Base-by-base conservation (phyloP, 2,329 filamentous ascomycete genomes). In the Hysterium pulicare region DNA sequence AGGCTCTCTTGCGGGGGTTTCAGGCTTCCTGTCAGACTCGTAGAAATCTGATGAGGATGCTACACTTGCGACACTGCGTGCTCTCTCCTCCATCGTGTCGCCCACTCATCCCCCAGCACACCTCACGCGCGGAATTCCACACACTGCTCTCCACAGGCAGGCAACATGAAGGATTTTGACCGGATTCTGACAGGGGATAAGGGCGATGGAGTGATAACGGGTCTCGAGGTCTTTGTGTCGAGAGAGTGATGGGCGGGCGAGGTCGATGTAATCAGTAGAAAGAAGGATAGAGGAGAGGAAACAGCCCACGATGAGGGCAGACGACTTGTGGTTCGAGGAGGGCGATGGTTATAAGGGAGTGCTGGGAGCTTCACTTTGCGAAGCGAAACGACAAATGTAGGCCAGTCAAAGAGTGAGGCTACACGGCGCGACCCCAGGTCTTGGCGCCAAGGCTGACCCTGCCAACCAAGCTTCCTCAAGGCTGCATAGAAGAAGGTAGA, bases 41-140 rank as follows among this genome's bases (percentile, higher is more conserved):
- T 67, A 67, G 46, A 67, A 63, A 51, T 67, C 62, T 42, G 61
- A 51, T 24, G 62, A 66, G 37, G 62, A 66, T 35, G 57, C 56
- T 11, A 58, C 49, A 33, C 44, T 46, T 4, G 50, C 61, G 63
- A 36, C 31, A 28, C 40, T 42, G 33, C 23, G 15, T 24, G 22
- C 28, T 28, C 24, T 55, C 8, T 35, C 30, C 26, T 42, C 40
- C 40, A 42, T 42, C 57, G 48, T 59, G 50, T 48, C 36, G 49
- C 33, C 30, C 45, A 43, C 40, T 42, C 43, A 43, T 51, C 41
- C 45, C 43, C 52, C 32, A 45, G 55, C 50, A 46, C 50, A 50
- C 55, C 59, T 61, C 59, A 63, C 53, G 53, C 42, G 26, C 23
- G 51, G 54, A 61, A 55, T 54, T 53, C 49, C 55, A 57, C 55